Percentiles rank a stretch among this genome's conserved stretches.
Conservation (phyloP, 2,329 filamentous ascomycete species). For the Didymella sp. region DNA sequence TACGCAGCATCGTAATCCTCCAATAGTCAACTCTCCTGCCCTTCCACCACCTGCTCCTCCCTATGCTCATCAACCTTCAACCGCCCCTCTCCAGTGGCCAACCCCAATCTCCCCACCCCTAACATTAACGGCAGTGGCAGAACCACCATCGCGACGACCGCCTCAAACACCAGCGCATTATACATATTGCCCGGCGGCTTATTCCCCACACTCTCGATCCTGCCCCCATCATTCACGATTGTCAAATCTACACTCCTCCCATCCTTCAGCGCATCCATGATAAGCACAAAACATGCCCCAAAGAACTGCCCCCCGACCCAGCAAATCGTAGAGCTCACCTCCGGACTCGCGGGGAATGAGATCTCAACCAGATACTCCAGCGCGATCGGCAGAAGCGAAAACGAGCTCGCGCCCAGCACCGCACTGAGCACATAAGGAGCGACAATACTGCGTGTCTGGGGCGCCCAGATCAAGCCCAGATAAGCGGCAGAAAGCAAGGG, state of each 20-base stretch:
- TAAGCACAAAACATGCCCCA: constrained; percentile 82
- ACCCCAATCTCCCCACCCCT: constrained; percentile 68
- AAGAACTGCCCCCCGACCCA: constrained; percentile 88
- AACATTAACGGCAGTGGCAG: constrained; percentile 73
- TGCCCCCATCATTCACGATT: constrained; percentile 38
- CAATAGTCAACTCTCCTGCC: constrained; percentile 33
- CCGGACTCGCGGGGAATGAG: constrained; percentile 84
- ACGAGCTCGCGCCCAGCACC: constrained; percentile 78
- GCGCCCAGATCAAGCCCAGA: constrained; percentile 82
- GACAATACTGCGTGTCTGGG: constrained; percentile 64
- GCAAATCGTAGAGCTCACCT: constrained; percentile 80
- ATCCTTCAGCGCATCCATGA: constrained; percentile 75
- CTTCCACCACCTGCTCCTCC: constrained; percentile 24
- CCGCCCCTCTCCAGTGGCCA: constrained; percentile 43
- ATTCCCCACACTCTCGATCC: constrained; percentile 28
- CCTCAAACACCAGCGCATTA: constrained; percentile 77
- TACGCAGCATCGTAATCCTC: constrained; percentile 26
- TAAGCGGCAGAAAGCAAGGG: constrained; percentile 78
- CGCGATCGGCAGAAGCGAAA: constrained; percentile 80
- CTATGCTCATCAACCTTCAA: constrained; percentile 44
- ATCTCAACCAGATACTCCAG: constrained; percentile 89
- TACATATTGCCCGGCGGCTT: constrained; percentile 75
- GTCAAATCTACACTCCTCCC: constrained; percentile 36
- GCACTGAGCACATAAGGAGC: constrained; percentile 79
- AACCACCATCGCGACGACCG: constrained; percentile 69